Evolutionary conservation across 2,329 filamentous ascomycete species (phyloP).

Genomic region (Tolypocladium guangdongense): DNA sequence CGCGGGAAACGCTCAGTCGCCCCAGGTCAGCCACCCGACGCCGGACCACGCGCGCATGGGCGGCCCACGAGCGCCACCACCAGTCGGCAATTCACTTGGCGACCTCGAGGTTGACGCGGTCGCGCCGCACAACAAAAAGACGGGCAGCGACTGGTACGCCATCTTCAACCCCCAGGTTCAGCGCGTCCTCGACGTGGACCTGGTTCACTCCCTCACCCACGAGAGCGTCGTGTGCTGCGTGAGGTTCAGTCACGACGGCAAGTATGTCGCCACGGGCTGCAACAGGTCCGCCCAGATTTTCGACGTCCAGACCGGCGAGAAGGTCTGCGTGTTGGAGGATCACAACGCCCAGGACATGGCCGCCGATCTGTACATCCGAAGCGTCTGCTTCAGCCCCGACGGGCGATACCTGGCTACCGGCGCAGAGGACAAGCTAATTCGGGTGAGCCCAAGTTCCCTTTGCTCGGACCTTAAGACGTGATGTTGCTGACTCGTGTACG

Average conservation of each 20-base stretch:
- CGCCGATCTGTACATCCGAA: slow-evolving; percentile 92
- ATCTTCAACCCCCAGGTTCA: slow-evolving; percentile 92
- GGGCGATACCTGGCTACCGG: slow-evolving; percentile 89
- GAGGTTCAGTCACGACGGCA: slow-evolving; percentile 88
- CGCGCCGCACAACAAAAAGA: slow-evolving; percentile 78
- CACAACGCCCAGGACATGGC: slow-evolving; percentile 68
- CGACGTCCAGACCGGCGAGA: slow-evolving; percentile 77
- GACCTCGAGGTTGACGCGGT: slow-evolving; percentile 82
- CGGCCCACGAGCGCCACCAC: slow-evolving; percentile 36
- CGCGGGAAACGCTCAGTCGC: slow-evolving; percentile 70
- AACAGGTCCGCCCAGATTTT: slow-evolving; percentile 99
- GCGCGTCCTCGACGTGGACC: slow-evolving; percentile 81
- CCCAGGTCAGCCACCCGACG: slow-evolving; percentile 78
- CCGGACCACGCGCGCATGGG: slow-evolving; percentile 50
- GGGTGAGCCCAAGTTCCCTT: slow-evolving; percentile 45
- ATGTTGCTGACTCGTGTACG: slow-evolving; percentile 5
- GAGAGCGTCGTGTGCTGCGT: slow-evolving; percentile 98
- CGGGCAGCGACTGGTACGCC: slow-evolving; percentile 86
- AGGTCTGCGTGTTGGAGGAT: slow-evolving; percentile 84
- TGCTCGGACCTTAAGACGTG: background rate
- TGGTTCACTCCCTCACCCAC: slow-evolving; percentile 86
- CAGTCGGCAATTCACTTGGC: slow-evolving; percentile 55
- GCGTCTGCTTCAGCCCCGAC: slow-evolving; percentile 97
- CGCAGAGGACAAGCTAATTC: slow-evolving; percentile 93
- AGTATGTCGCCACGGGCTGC: slow-evolving; percentile 92